Evolutionary conservation across 768 basidiomycete genomes (phyloP).

Genomic region (Tricholoma sp.): DNA sequence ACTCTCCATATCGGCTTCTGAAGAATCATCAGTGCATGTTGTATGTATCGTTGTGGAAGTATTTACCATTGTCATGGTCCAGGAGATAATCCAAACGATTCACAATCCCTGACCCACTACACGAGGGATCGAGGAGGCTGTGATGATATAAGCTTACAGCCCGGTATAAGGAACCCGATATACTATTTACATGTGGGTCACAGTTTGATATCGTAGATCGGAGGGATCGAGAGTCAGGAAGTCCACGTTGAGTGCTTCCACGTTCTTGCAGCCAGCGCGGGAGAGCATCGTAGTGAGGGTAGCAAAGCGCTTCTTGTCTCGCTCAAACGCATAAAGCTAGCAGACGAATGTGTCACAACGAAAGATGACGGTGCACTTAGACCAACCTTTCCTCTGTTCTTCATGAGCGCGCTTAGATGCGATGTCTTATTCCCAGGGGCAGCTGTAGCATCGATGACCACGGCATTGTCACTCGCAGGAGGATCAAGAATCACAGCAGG

Average conservation of each 20-base stretch:
- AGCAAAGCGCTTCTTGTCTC: constrained; percentile 73
- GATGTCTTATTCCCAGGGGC: constrained; percentile 99
- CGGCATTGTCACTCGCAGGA: constrained; percentile 42
- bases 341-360: neutral
- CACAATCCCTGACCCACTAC: constrained; percentile 91
- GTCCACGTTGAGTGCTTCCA: constrained; percentile 69
- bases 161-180: neutral
- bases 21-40: constrained; percentile 3
- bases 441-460: constrained; percentile 90
- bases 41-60: constrained; percentile 1
- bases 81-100: constrained; percentile 84
- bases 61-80: constrained; percentile 50
- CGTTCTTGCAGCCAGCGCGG: constrained; percentile 82
- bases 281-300: constrained; percentile 83
- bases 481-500: constrained; percentile 86
- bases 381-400: constrained; percentile 71
- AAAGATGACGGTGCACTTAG: neutral
- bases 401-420: constrained; percentile 86
- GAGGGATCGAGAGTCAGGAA: constrained; percentile 77
- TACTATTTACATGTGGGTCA: constrained; percentile 82
- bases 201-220: constrained; percentile 54
- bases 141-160: constrained; percentile 1
- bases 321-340: constrained; percentile 85
- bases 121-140: constrained; percentile 93
- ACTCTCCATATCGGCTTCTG: constrained; percentile 55